Base-by-base conservation (phyloP, 1,284 basidiomycete genomes). In the Apiotrichum siamense region DNA sequence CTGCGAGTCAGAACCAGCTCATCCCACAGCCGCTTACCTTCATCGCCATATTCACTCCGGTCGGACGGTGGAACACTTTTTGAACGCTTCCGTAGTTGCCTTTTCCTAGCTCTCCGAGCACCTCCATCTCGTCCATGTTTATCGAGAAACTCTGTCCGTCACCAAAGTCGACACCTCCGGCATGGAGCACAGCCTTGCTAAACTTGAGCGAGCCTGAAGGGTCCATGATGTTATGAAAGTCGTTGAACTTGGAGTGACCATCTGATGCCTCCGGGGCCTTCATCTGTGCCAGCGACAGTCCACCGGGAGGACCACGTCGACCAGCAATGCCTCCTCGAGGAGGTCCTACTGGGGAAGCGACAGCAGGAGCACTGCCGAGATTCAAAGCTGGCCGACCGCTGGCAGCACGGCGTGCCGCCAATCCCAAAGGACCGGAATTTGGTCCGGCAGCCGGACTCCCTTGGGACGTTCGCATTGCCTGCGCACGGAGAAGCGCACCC, bases 41-140 rank as follows among this genome's bases (percentile, higher is more conserved):
- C 91, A 98, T 96, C 11, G 94, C 94, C 93, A 98, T 97, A 54
- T 83, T 81, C 27, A 97, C 91, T 49, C 91, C 91, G 4, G 91
- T 97, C 13, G 91, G 91, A 57, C 84, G 89, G 68, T 98, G 94
- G 39, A 88, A 78, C 3, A 97, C 94, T 69, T 88, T 90, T 77
- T 93, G 92, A 6, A 98, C 96, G 2, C 91, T 94, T 23, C 94
- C 94, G 67, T 98, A 98, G 72, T 97, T 97, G 37, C 94, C 94
- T 66, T 86, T 86, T 32, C 94, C 94, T 37, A 98, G 80, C 53
- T 77, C 75, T 66, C 93, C 88, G 51, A 90, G 79, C 50, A 97
- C 80, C 66, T 90, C 81, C 55, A 99, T 82, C 70, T 98, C 88
- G 52, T 85, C 83, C 90, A 97, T 97, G 73, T 94, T 96, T 77